Base-by-base conservation (phyloP, 108 stramenopile species). In the Craspedostauros australis region DNA sequence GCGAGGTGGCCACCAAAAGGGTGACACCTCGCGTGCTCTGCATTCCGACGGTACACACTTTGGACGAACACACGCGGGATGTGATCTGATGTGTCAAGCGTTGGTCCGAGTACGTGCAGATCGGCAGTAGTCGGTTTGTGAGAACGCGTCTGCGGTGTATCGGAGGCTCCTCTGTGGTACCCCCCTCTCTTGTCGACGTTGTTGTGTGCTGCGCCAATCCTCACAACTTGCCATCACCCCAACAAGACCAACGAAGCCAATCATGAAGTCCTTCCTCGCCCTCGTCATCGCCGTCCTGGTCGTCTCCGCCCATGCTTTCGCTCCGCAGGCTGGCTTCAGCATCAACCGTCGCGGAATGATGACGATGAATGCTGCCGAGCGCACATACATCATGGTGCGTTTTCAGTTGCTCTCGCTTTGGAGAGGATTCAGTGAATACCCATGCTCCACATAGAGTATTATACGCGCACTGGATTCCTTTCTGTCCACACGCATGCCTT, bases 321-420 rank as follows among this genome's bases (percentile, higher is more conserved):
- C 51, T 1, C 30, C 32, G 20, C 15, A 30, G 16, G 22, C 51
- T 19, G 19, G 19, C 43, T 57, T 57, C 19, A 29, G 31, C 21
- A 11, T 43, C 50, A 39, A 16, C 18, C 16, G 39, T 2, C n/a
- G n/a, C n/a, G 55, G 43, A 23, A 40, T 41, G 25, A 27, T 72
- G 46, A 44, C 51, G 41, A 68, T 71, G 57, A 68, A 47, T 28
- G 78, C 82, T 7, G 64, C 68, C 46, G 86, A 88, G 53, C 63
- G 75, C 9, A 88, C 82, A 33, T 88, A 88, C 70, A 88, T 88
- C 57, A 88, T 88, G 86, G 76, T 79, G 32, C 29, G 73, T 47
- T 21, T 1, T 25, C n/a, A n/a, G n/a, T n/a, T n/a, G n/a, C n/a
- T n/a, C n/a, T n/a, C n/a, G n/a, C n/a, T n/a, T n/a, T n/a, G n/a